Conservation (phyloP, 2,329 filamentous ascomycete species). For the Lachnellula occidentalis region DNA sequence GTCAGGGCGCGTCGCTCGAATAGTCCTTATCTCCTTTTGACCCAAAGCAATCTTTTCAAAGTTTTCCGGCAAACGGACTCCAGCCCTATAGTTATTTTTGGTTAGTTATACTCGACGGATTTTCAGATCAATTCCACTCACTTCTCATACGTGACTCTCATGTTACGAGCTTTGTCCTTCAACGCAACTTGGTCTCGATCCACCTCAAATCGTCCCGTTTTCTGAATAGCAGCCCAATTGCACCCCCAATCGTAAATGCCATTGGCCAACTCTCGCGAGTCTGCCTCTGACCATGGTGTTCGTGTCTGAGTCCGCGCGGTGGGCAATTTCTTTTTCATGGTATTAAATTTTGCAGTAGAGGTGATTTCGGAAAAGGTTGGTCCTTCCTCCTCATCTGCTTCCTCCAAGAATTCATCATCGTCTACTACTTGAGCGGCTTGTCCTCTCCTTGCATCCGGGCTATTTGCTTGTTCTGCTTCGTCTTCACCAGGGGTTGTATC, state of each 20-base stretch:
- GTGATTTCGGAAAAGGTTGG: slow-evolving; percentile 5
- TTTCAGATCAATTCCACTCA: slow-evolving; percentile 26
- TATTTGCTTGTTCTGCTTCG: not conserved
- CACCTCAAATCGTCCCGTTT: slow-evolving; percentile 29
- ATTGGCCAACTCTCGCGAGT: slow-evolving; percentile 40
- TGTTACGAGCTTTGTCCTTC: slow-evolving; percentile 49
- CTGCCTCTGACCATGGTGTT: slow-evolving; percentile 33
- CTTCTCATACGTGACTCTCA: slow-evolving; percentile 42
- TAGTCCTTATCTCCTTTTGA: slow-evolving; percentile 33
- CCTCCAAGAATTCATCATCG: slow-evolving; percentile 1
- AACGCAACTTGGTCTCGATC: slow-evolving; percentile 44
- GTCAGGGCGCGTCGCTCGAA: slow-evolving; percentile 24
- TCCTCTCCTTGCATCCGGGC: slow-evolving; percentile 16
- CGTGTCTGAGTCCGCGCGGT: slow-evolving; percentile 12
- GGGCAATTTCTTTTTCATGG: not conserved
- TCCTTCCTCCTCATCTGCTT: slow-evolving; percentile 6
- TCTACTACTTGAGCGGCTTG: not conserved
- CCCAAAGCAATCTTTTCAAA: slow-evolving; percentile 39
- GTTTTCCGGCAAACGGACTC: slow-evolving; percentile 34
- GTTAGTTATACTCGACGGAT: not conserved
- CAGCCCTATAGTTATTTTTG: slow-evolving; percentile 10
- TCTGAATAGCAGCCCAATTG: slow-evolving; percentile 42
- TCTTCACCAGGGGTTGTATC: not conserved
- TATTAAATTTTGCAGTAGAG: slow-evolving; percentile 1
- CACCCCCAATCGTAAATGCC: slow-evolving; percentile 42